Base-by-base conservation (phyloP, 257 asterid genomes). In the Lavandula angustifolia region DNA sequence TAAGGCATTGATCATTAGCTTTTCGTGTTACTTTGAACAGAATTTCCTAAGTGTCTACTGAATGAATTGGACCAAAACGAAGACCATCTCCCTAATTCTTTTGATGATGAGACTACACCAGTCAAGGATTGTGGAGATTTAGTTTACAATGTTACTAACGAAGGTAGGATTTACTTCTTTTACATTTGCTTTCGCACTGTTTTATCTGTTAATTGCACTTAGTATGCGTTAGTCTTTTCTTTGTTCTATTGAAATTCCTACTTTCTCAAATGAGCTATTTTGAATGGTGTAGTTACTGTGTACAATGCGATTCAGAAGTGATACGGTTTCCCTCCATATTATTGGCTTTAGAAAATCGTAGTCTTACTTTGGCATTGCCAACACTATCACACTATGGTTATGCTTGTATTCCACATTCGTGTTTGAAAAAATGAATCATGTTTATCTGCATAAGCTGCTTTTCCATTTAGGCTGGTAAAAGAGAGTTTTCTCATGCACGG, bases 41-140 rank as follows among this genome's bases (percentile, higher is more conserved):
- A 85, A 48, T 69, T 86, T 40, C 67, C 96, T 0, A 58, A 74
- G 53, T 76, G 80, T 62, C 62, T 80, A 57, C 40, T 84, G 73
- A 62, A 46, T 54, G 88, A 75, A 61, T 67, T 27, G 72, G 67
- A 71, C 81, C 72, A 73, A 58, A 80, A 64, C 10, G 88, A 81
- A 70, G 83, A 58, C 16, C 73, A 66, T 69, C 59, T 78, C 71
- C 68, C 86, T 27, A 75, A 54, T 67, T 57, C 81, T 64, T 72
- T 82, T 57, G 86, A 79, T 57, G 86, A 79, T 70, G 78, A 66
- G 66, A 78, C 84, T 42, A 92, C 98, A 58, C 98, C 98, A 16
- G 74, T 87, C 59, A 89, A 85, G 80, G 95, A 89, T 33, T 92
- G 95, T 62, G 84, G 85, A 54, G 95, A 89, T 73, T 52, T 87